Percentiles rank a stretch among this genome's conserved stretches.
Conservation (phyloP, 371 early-diverging fungal species). For the Massospora cicadina region DNA sequence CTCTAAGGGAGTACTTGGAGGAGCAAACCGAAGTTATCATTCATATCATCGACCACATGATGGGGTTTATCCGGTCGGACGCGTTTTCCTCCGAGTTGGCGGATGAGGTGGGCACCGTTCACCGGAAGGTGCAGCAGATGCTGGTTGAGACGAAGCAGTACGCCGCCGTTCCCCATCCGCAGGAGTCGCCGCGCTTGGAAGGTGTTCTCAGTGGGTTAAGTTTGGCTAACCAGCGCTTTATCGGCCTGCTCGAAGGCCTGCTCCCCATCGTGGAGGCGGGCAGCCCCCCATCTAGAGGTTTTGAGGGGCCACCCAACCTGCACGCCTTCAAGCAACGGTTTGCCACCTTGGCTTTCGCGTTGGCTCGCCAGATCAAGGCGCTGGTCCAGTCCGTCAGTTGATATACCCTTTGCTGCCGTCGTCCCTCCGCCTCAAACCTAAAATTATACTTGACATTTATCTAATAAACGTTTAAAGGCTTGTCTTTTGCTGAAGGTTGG, state of each 20-base stretch:
- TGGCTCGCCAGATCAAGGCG: neutral
- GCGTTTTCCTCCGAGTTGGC: constrained; percentile 2
- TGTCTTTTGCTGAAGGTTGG: no score
- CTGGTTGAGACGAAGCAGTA: constrained; percentile 6
- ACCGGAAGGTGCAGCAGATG: neutral
- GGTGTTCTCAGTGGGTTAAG: neutral
- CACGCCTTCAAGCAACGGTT: neutral
- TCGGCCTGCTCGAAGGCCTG: neutral
- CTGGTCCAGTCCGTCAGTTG: neutral
- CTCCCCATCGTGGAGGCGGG: neutral
- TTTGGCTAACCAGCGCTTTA: neutral
- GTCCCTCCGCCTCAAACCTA: neutral
- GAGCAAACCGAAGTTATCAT: constrained; percentile 4
- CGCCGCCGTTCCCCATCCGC: neutral
- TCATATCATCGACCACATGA: neutral
- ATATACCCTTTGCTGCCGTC: neutral
- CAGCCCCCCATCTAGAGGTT: neutral
- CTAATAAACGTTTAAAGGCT: no score
- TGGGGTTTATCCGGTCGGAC: neutral
- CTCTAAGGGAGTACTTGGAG: constrained; percentile 7
- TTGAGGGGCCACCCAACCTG: neutral
- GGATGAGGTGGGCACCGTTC: neutral
- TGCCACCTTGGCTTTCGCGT: neutral
- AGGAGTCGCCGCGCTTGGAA: neutral
- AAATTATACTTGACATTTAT: neutral